Evolutionary conservation across 1,139 yeast genomes (phyloP), one percentile per base, ranked within the genome.

Genomic region (Pichia sp.): DNA sequence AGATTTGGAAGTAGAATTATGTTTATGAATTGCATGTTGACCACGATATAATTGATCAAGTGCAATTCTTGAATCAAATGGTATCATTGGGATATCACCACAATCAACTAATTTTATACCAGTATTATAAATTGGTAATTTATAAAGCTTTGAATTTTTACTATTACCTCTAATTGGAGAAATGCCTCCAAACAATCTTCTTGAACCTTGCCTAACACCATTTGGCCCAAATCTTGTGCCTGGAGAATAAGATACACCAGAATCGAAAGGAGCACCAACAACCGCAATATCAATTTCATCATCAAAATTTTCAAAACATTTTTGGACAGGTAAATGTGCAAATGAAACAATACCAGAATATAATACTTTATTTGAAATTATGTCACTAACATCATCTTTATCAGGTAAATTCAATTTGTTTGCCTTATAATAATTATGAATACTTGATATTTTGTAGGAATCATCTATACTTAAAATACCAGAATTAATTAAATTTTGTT

Each of bases 61-160:
- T 1, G 81, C 80, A 32, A 76, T 63, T 39, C 81, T 57, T 56
- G 76, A 75, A 54, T 77, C 82, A 54, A 76, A 76, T 18, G 81
- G 81, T 1, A 75, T 72, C 75, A 76, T 71, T 28, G 79, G 75
- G 9, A 76, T 74, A 58, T 77, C 81, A 6, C 81, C 82, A 61
- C 81, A 77, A 56, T 77, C 82, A 4, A 76, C 68, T 26, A 76
- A 68, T 44, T 44, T 44, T 7, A 62, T 51, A n/a, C 60, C 60
- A 8, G 61, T 51, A 34, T 52, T 45, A 47, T 62, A 64, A 6
- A 66, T 63, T 40, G 63, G 57, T 34, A 61, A 38, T 4, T 51
- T 49, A 26, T 65, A 56, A 37, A 66, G 51, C 42, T 59, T 60
- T 1, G 67, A 60, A 10, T 58, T 58, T 26, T 62, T 56, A 1